Conservation (phyloP, 202 grass and related monocot species). For the Carex sylvatica region DNA sequence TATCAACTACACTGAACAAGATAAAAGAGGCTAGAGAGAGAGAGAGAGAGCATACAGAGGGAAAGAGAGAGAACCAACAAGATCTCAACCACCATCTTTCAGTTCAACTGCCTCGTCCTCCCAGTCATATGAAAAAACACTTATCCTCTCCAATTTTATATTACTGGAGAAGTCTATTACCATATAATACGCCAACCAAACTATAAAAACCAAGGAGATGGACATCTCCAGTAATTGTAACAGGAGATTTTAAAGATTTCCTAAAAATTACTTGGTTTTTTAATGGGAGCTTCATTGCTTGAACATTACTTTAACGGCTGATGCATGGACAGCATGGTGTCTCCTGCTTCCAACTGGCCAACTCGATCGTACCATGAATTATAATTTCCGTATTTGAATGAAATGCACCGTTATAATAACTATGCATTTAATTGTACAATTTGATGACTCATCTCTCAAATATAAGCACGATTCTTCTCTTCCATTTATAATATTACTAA, state of each 20-base stretch:
- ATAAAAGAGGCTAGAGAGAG: slow-evolving; percentile 5
- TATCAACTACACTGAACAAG: slow-evolving; percentile 35
- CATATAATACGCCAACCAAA: not conserved
- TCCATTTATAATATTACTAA: not conserved
- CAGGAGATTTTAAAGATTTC: not conserved
- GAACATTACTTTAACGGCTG: not conserved
- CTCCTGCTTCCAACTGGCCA: slow-evolving; percentile 15
- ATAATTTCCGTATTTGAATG: not conserved
- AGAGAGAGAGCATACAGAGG: slow-evolving; percentile 11
- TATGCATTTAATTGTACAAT: not conserved
- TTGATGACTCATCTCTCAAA: not conserved
- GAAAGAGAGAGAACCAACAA: slow-evolving; percentile 37
- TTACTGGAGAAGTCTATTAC: slow-evolving; percentile 4
- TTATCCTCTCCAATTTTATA: not conserved
- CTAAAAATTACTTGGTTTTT: not conserved
- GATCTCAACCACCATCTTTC: slow-evolving; percentile 52
- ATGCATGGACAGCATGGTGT: not conserved
- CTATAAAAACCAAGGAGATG: not conserved
- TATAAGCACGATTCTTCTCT: not conserved
- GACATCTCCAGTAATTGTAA: not conserved
- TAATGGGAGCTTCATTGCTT: slow-evolving; percentile 20
- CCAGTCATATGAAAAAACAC: not conserved
- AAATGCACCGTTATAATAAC: slow-evolving; percentile 13
- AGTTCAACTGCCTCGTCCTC: slow-evolving; percentile 51
- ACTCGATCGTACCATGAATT: not conserved